Base-by-base conservation (phyloP, 2,329 filamentous ascomycete species). In the Ophiognomonia clavigignenti-juglandacearum region DNA sequence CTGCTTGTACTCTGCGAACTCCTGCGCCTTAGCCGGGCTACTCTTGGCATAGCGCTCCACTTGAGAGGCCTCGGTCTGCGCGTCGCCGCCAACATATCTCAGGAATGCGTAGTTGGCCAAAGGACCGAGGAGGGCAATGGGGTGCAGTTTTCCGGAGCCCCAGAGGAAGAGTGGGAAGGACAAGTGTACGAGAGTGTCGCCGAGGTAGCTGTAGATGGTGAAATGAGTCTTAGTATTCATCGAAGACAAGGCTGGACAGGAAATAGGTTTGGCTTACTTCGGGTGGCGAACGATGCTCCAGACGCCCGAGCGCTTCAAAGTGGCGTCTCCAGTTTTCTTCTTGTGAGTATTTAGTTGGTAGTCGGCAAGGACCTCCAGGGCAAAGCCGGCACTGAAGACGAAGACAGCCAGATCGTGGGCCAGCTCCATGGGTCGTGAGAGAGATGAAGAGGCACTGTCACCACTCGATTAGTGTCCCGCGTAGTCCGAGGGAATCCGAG, bases 231-330 rank as follows among this genome's bases (percentile, higher is more conserved):
- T 20, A 50, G 34, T 22, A 9, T 6, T 13, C 1, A 10, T 8
- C 3, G 14, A 24, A 6, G 4, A 6, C 14, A 9, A 1, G 2
- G 4, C 13, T 1, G 23, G 19, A 4, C 16, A 16, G 19, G 8
- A 6, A 3, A 18, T 7, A 20, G 9, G 3, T n/a, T 10, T 10
- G n/a, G 65, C 74, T 60, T 66, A 81, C 77, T 82, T 82, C 0
- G 79, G 79, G 62, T 82, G 78, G 40, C 80, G 65, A 22, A 82
- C 77, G 26, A 82, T 70, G 54, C 75, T 78, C 76, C 77, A 82
- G 24, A 83, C 79, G 11, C 78, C 78, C n/a, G 76, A 69, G 13
- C 72, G 70, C 51, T 74, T 68, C 24, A 81, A 64, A 31, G 64
- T 65, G 3, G 45, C 46, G 27, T 64, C 63, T 14, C 58, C 56